Base-by-base conservation (phyloP, 2,329 filamentous ascomycete genomes). In the Lecanicillium sp. region DNA sequence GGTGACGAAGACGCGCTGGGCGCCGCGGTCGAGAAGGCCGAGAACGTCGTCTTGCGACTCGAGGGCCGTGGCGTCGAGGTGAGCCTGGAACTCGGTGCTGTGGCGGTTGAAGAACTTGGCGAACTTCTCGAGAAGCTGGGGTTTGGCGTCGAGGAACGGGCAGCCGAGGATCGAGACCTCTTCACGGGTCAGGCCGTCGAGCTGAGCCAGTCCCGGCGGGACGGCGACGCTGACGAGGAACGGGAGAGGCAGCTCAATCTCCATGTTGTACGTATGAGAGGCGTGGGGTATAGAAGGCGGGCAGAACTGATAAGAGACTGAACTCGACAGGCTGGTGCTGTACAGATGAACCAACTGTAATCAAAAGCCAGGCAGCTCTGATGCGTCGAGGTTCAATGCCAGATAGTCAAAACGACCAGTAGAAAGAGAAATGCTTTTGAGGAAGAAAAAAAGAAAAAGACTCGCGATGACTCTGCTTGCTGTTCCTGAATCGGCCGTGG, bases 21-120 rank as follows among this genome's bases (percentile, higher is more conserved):
- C 89, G 51, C 93, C 93, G 54, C 83, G 79, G 64, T 98, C 87
- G 48, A 98, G 80, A 29, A 97, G 75, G 39, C 86, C 78, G 46
- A 91, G 70, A 29, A 97, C 73, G 54, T 94, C 86, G 55, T 90
- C 84, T 48, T 73, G 71, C 10, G 82, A 81, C 26, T 78, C 66
- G 32, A 97, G 74, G 19, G 70, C 69, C 4, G 86, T 84, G 43
- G 83, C 89, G 58, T 95, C 88, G 55, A 95, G 78, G 63, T 86
- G 90, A 54, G 87, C 78, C 55, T 76, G 71, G 54, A 78, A 75
- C 27, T 75, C 72, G 49, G 71, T 66, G 52, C 68, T 73, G 57
- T 77, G 71, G 50, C 69, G 69, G 24, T 65, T 64, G 44, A 83
- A 65, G 52, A 79, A 75, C 24, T 64, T 61, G 33, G 67, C 61